Evolutionary conservation across 805 yeast genomes (phyloP), one percentile per base, ranked within the genome.

Genomic region (Yarrowia bubula): DNA sequence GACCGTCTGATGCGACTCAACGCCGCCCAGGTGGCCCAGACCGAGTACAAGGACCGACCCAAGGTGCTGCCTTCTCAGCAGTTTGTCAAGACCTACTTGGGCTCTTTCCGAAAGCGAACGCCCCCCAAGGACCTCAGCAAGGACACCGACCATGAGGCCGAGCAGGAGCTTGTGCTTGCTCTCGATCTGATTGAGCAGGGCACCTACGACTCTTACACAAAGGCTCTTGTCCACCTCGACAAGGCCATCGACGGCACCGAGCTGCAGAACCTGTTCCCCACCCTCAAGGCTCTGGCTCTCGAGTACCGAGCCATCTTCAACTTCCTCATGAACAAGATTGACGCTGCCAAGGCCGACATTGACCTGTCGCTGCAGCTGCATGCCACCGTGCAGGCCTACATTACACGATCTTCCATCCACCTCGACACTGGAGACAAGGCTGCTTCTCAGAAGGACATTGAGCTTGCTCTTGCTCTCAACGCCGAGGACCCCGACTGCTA

Each of bases 1-100:
- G 98, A 95, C 79, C 86, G 96, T 75, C 91, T 90, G 60, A 83
- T 93, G 80, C 85, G 84, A 75, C 85, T 86, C 73, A 91, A 86
- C 75, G 87, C 97, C n/a, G 84, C 83, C 74, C 84, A 83, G 76
- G 79, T 88, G 51, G 88, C 89, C 67, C 85, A 84, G 73, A 85
- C 82, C 68, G 81, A 84, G 71, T 79, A 86, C 69, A 78, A 82
- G 66, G 77, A 79, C 67, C 77, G 81, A 63, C 79, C 79, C 67
- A 80, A 80, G 68, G 83, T 81, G 67, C 82, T 92, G 72, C 96
- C 97, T 53, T 87, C 96, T 14, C 85, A 92, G 60, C 66, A 53
- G 43, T 88, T 96, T 65, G 80, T 91, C 72, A 84, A 90, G 58
- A 87, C 98, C 1, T 92, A 92, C 81, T 87, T 92, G 71, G 89